Evolutionary conservation across 176 grass and related monocot genomes (phyloP), one percentile per base, ranked within the genome.

Genomic region (Raddia distichophylla): DNA sequence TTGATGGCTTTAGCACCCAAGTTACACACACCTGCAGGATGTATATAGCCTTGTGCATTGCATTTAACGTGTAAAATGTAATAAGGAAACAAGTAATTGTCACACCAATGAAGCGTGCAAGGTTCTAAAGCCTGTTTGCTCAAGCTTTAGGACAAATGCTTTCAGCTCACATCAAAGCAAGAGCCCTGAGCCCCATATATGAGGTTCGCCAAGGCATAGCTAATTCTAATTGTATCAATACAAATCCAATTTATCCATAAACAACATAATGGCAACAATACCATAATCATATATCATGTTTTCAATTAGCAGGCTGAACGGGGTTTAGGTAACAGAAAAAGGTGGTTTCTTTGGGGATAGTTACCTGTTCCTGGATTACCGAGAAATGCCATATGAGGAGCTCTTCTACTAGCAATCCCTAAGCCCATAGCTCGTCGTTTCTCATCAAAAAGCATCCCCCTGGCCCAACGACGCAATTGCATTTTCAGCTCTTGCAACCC

Each of bases 321-420:
- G 1, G 15, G 55, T 67, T 34, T 13, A 40, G 18, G 33, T 67
- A 32, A 56, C 34, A 74, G n/a, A 67, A 71, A 51, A 71, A 71
- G 33, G 3, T 73, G 16, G 49, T 15, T 67, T 80, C 10, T 87
- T 68, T 74, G 0, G 3, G 40, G 33, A 46, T 37, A 15, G 33
- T 73, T 94, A 95, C 96, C 96, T 83, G 96, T 99, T 87, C 96
- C 93, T 33, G 96, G 96, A 76, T 94, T 99, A 64, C 96, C 96
- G 60, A 99, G 85, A 81, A 99, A 99, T 76, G 96, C 96, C 96
- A 99, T 99, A 86, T 99, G 96, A 7, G 90, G 93, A 62, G 85
- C 77, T 78, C 75, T 95, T 84, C 96, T 99, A 35, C 52, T 81
- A 64, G 91, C 89, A 64, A 99, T 99, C n/a, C 72, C 84, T 75